These are phyloP conservation scores for Rhodofomes roseus DNA, from an alignment of 1,284 basidiomycete species.

Conservation along the genomic window DNA sequence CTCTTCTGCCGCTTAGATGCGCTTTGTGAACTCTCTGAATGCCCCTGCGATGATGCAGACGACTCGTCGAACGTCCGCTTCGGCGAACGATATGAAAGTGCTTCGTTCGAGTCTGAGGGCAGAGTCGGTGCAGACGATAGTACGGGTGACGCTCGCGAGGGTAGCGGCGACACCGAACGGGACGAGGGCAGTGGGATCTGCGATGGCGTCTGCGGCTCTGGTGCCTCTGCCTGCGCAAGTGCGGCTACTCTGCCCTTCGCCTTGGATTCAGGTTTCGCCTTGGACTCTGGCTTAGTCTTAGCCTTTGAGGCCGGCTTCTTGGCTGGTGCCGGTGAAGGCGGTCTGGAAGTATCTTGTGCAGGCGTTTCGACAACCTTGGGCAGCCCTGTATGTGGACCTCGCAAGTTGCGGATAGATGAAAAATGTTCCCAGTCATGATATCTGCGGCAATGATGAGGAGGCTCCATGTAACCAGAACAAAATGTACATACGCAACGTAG, in stretches of 20 bases:
- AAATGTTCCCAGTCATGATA: slow-evolving; percentile 95
- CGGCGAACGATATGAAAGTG: slow-evolving; percentile 44
- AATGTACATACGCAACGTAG: slow-evolving; percentile 72
- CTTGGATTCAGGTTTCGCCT: slow-evolving; percentile 7
- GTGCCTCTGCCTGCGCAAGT: slow-evolving; percentile 9
- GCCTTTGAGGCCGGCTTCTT: slow-evolving; percentile 26
- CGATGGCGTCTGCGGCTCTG: slow-evolving; percentile 23
- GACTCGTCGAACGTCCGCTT: slow-evolving; percentile 70
- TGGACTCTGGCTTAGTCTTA: slow-evolving; percentile 12
- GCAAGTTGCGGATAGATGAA: slow-evolving; percentile 84
- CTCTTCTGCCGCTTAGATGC: slow-evolving; percentile 41
- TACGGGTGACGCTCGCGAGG: slow-evolving; percentile 24
- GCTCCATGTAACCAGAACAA: not conserved
- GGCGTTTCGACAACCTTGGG: slow-evolving; percentile 64
- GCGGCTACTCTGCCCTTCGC: slow-evolving; percentile 9
- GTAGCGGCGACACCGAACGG: slow-evolving; percentile 43
- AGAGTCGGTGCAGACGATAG: slow-evolving; percentile 15
- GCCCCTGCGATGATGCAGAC: slow-evolving; percentile 34
- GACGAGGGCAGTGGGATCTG: slow-evolving; percentile 41
- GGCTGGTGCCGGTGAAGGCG: slow-evolving; percentile 16
- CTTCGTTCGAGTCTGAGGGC: slow-evolving; percentile 6
- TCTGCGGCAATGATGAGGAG: slow-evolving; percentile 32
- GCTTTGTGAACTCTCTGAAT: slow-evolving; percentile 37
- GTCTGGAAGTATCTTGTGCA: slow-evolving; percentile 18
- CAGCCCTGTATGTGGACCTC: slow-evolving; percentile 79